Conservation (phyloP, 768 basidiomycete species). For the Auriscalpium orientale region DNA sequence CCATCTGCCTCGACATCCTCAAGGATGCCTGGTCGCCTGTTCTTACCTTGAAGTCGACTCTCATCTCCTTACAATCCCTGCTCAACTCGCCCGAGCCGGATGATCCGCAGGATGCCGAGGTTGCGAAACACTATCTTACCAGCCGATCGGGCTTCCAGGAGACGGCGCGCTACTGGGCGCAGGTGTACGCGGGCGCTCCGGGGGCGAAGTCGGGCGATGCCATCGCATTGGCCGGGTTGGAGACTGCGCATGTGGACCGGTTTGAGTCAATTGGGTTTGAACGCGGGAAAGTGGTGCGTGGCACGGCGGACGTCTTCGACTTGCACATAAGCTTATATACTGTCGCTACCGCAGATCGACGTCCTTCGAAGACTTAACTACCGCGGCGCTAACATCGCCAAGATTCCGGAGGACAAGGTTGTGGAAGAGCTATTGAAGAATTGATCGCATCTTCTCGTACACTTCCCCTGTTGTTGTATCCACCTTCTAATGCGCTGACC, state of each 20-base stretch:
- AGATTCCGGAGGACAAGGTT: conserved; percentile 75
- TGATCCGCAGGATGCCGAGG: conserved; percentile 97
- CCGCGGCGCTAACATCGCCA: conserved; percentile 70
- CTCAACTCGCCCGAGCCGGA: conserved; percentile 92
- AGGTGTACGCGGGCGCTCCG: conserved; percentile 81
- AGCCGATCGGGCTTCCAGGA: conserved; percentile 83
- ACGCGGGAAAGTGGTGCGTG: conserved; percentile 75
- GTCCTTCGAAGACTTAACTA: conserved; percentile 85
- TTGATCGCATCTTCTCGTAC: conserved; percentile 17
- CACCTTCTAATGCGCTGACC: too few relatives aligned
- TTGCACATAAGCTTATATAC: not conserved
- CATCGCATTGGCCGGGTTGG: conserved; percentile 71
- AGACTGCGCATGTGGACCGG: conserved; percentile 74
- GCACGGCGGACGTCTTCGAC: not conserved
- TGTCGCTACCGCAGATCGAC: conserved; percentile 52
- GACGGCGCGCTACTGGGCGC: conserved; percentile 91
- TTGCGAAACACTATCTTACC: conserved; percentile 94
- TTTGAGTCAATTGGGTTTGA: conserved; percentile 83
- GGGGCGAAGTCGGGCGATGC: conserved; percentile 25
- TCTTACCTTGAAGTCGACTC: conserved; percentile 89
- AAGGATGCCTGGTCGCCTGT: conserved; percentile 95
- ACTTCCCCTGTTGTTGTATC: too few relatives aligned
- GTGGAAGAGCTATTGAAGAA: conserved; percentile 78
- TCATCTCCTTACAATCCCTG: conserved; percentile 90
- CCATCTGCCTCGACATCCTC: conserved; percentile 87